Percentiles rank a stretch among this genome's conserved stretches.
Conservation (phyloP, 2,329 filamentous ascomycete species). For the Penicillium sp. region DNA sequence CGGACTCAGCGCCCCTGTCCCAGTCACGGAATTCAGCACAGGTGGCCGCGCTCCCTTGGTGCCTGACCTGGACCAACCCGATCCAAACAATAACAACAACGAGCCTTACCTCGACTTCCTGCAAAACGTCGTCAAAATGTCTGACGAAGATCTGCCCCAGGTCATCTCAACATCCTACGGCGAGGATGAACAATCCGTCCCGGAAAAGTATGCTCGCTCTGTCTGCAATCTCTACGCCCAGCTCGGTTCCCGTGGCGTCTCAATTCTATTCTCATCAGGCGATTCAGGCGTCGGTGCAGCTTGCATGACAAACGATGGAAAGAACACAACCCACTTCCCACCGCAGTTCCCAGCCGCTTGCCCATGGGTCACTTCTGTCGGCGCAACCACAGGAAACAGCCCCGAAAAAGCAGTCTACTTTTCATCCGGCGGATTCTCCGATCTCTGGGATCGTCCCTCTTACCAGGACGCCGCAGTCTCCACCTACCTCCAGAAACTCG, state of each 20-base stretch:
- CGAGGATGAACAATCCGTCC: conserved; percentile 37
- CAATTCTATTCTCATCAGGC: conserved; percentile 50
- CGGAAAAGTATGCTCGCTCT: conserved; percentile 34
- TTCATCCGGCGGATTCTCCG: conserved; percentile 44
- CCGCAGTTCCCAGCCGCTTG: conserved; percentile 44
- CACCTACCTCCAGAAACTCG: conserved; percentile 31
- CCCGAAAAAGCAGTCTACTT: conserved; percentile 42
- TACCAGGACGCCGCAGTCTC: conserved; percentile 37
- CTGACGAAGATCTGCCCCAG: conserved; percentile 31
- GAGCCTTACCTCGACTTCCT: conserved; percentile 46
- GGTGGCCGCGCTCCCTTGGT: conserved; percentile 47
- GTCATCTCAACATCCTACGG: conserved; percentile 44
- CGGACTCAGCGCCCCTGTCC: conserved; percentile 44
- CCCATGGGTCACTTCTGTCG: conserved; percentile 43
- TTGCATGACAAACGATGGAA: conserved; percentile 36
- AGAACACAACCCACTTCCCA: conserved; percentile 39
- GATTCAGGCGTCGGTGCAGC: conserved; percentile 47
- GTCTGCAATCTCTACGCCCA: conserved; percentile 49
- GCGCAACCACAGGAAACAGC: conserved; percentile 38
- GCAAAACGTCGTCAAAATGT: conserved; percentile 32
- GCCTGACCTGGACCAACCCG: conserved; percentile 49
- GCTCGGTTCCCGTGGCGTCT: conserved; percentile 51
- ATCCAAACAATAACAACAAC: conserved; percentile 42
- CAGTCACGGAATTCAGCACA: conserved; percentile 49
- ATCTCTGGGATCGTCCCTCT: conserved; percentile 36